These are phyloP conservation scores for Drosera capensis DNA, from an alignment of 148 eudicot species.

Conservation along the genomic window DNA sequence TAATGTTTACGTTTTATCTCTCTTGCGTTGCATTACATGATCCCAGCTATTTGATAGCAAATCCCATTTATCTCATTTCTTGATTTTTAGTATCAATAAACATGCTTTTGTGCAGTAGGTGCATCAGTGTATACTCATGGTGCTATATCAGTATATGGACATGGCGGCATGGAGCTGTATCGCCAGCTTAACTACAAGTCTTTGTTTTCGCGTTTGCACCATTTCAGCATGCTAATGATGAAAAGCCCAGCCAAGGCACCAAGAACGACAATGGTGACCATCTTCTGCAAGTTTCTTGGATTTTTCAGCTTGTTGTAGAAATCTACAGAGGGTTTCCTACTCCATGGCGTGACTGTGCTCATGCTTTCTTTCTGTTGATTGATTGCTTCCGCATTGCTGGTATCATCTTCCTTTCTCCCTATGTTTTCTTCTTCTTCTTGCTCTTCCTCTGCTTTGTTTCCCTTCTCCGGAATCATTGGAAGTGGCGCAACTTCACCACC, in stretches of 20 bases:
- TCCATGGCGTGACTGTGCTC: background rate
- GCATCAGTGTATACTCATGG: no score
- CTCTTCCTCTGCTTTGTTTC: background rate
- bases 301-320: constrained; percentile 20
- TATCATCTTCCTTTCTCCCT: background rate
- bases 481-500: background rate
- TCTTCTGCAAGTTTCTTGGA: constrained; percentile 16
- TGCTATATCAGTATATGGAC: no score
- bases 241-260: constrained; percentile 14
- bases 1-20: no score
- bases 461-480: background rate
- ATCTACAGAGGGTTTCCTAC: background rate
- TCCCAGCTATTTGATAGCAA: no score
- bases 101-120: no score
- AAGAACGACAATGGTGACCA: constrained; percentile 12
- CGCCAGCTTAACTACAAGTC: background rate
- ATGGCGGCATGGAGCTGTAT: no score
- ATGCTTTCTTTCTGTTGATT: background rate
- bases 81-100: no score
- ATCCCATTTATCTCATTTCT: no score
- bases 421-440: constrained; percentile 6
- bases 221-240: constrained; percentile 6
- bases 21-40: no score
- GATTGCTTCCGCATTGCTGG: constrained; percentile 2
- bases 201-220: constrained; percentile 4